Percentiles rank a stretch among this genome's conserved stretches.
Evolutionary conservation across 148 eudicot genomes (phyloP).

Genomic region (Heliosperma pusillum): DNA sequence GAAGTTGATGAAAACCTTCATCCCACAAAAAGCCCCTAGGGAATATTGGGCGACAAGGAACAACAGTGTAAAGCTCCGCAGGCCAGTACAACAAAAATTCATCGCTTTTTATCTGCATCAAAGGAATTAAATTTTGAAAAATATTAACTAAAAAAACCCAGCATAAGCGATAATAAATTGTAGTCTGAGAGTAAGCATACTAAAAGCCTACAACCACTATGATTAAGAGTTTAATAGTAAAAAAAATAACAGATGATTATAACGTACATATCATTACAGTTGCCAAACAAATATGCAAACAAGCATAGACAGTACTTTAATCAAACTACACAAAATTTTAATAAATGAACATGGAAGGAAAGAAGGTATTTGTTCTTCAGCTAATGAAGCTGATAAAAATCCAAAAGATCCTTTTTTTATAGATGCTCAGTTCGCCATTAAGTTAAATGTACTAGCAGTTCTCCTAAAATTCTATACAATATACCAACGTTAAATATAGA

Average conservation of each 20-base stretch:
- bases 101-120: constrained; percentile 54
- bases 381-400: background rate
- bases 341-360: constrained; percentile 1
- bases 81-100: constrained; percentile 82
- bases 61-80: constrained; percentile 96
- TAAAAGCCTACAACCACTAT: background rate
- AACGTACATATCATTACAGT: background rate
- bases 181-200: constrained; percentile 9
- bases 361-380: background rate
- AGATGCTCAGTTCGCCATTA: background rate
- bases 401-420: background rate
- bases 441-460: constrained; percentile 4
- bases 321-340: background rate
- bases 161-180: background rate
- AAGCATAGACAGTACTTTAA: background rate
- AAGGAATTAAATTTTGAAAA: constrained; percentile 32
- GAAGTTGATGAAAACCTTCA: constrained; percentile 96
- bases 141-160: background rate
- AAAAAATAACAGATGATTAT: background rate
- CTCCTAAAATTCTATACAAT: background rate
- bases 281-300: constrained; percentile 2
- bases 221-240: background rate
- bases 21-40: constrained; percentile 99
- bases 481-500: constrained; percentile 1
- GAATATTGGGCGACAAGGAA: constrained; percentile 94